Evolutionary conservation across 23 red algal genomes (phyloP).

Genomic region (Gracilaria gracilis): DNA sequence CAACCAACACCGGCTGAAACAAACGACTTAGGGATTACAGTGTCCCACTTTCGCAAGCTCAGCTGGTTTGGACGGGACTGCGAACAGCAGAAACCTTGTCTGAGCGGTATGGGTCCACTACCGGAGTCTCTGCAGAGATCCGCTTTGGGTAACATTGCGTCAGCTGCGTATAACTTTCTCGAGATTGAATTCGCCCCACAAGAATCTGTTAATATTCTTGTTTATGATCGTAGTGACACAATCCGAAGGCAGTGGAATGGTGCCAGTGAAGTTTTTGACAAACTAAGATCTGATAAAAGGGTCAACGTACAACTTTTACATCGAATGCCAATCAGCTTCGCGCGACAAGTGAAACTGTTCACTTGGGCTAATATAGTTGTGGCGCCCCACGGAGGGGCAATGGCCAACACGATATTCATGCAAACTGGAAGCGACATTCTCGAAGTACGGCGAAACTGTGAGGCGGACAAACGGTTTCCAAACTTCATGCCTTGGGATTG

Average conservation of each 20-base stretch:
- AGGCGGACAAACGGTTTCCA: neutral
- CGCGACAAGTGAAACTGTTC: slow-evolving; percentile 32
- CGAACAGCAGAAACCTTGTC: slow-evolving; percentile 19
- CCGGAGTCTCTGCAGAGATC: neutral
- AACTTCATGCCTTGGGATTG: slow-evolving; percentile 44
- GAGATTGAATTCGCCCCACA: neutral
- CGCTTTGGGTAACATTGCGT: slow-evolving; percentile 1
- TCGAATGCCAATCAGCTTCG: slow-evolving; percentile 43
- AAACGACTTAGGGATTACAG: neutral
- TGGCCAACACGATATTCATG: slow-evolving; percentile 56
- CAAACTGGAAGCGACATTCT: slow-evolving; percentile 38
- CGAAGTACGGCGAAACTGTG: slow-evolving; percentile 33
- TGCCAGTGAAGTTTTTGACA: slow-evolving; percentile 21
- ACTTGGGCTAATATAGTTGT: slow-evolving; percentile 38
- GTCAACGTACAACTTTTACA: slow-evolving; percentile 24
- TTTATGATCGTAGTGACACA: slow-evolving; percentile 54
- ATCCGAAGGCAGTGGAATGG: slow-evolving; percentile 22
- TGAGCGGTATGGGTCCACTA: slow-evolving; percentile 5
- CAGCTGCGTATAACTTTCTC: neutral
- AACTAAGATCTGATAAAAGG: slow-evolving; percentile 18
- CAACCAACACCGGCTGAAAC: neutral
- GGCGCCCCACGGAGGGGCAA: slow-evolving; percentile 28
- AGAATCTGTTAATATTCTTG: slow-evolving; percentile 6
- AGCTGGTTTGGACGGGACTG: slow-evolving; percentile 51
- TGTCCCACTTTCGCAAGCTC: slow-evolving; percentile 31